phyloP scores from a whole-genome alignment of 177 flowering plant genomes.

The Vitis hybrid region DNA sequence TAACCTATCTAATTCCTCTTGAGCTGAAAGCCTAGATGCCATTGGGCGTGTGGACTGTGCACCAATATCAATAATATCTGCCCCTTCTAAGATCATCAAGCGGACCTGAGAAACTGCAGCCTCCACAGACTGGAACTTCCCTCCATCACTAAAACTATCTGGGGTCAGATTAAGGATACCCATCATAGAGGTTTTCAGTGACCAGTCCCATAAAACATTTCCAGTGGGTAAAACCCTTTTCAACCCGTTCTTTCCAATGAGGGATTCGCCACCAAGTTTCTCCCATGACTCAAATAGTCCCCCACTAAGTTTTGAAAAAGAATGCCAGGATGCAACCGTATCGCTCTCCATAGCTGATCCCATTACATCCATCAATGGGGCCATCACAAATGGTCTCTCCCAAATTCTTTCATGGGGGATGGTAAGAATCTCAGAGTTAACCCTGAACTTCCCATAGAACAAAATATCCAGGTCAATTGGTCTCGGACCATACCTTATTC shows the following conservation, averaged over 20 bases:
- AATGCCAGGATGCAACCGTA: conserved; percentile 77
- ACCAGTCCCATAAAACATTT: conserved; percentile 76
- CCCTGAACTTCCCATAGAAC: conserved; percentile 72
- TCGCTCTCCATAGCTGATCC: conserved; percentile 66
- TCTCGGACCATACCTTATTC: conserved; percentile 90
- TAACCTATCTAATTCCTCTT: conserved; percentile 79
- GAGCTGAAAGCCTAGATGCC: conserved; percentile 65
- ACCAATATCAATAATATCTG: conserved; percentile 90
- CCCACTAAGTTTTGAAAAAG: conserved; percentile 45
- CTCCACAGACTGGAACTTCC: conserved; percentile 61
- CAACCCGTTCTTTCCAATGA: conserved; percentile 73
- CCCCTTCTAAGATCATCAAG: conserved; percentile 75
- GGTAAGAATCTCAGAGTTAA: conserved; percentile 62
- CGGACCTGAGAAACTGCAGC: conserved; percentile 76
- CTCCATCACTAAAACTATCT: conserved; percentile 98
- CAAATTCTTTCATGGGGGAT: conserved; percentile 93
- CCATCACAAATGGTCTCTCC: conserved; percentile 96
- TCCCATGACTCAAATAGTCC: conserved; percentile 80
- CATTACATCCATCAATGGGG: conserved; percentile 80
- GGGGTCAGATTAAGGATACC: conserved; percentile 90
- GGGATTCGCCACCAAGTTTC: conserved; percentile 75
- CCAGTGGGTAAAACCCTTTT: conserved; percentile 77
- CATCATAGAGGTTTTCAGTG: conserved; percentile 77
- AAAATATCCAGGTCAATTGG: conserved; percentile 91
- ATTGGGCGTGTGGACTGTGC: conserved; percentile 92